These are phyloP conservation scores for Amanita thiersii DNA, from an alignment of 768 basidiomycete genomes.

Conservation along the genomic window DNA sequence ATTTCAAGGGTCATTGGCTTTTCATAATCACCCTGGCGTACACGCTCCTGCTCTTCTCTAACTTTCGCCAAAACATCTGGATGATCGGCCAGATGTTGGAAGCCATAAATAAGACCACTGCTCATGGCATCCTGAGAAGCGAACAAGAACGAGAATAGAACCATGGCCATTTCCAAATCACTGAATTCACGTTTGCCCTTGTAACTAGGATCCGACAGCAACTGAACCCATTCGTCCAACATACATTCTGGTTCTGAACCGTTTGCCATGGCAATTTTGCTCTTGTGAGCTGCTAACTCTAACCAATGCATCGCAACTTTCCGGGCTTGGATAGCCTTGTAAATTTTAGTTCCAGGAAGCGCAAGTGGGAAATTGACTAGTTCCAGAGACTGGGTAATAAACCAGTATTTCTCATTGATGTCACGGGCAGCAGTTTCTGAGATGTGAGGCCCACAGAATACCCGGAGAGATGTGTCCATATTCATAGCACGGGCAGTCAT, in stretches of 20 bases:
- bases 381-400: slow-evolving; percentile 89
- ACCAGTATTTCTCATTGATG: slow-evolving; percentile 94
- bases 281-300: slow-evolving; percentile 65
- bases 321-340: slow-evolving; percentile 85
- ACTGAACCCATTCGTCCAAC: slow-evolving; percentile 86
- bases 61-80: slow-evolving; percentile 86
- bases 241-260: slow-evolving; percentile 82
- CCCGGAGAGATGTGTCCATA: slow-evolving; percentile 94
- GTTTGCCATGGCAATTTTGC: slow-evolving; percentile 75
- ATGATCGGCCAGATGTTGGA: slow-evolving; percentile 93
- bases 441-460: slow-evolving; percentile 92
- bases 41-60: slow-evolving; percentile 80
- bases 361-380: slow-evolving; percentile 98
- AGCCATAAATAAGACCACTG: slow-evolving; percentile 89
- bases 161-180: slow-evolving; percentile 95
- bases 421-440: slow-evolving; percentile 69
- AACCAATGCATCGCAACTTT: slow-evolving; percentile 80
- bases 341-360: slow-evolving; percentile 93
- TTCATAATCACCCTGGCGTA: slow-evolving; percentile 72
- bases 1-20: slow-evolving; percentile 78
- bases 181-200: slow-evolving; percentile 85
- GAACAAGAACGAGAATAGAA: slow-evolving; percentile 93
- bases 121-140: slow-evolving; percentile 98
- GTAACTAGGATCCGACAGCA: slow-evolving; percentile 54
- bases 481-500: slow-evolving; percentile 88